Evolutionary conservation across 352 stramenopile species (phyloP).

Genomic region (Pythium pyrilobum): DNA sequence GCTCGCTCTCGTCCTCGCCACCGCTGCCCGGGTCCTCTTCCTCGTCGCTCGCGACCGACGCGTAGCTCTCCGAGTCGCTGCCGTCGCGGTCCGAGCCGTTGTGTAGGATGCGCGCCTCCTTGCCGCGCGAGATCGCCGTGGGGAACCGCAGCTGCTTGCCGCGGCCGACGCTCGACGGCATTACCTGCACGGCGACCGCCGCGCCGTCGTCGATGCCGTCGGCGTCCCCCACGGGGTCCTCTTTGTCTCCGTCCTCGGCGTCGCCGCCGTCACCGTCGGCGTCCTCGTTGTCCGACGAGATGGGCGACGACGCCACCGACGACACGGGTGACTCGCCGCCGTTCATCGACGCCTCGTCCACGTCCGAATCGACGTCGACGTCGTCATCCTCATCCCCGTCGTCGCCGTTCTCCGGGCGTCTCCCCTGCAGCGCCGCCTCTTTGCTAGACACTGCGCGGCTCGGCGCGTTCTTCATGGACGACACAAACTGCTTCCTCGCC

Average conservation of each 20-base stretch:
- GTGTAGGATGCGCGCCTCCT: slow-evolving; percentile 48
- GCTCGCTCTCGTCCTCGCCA: slow-evolving; percentile 27
- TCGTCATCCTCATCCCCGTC: slow-evolving; percentile 22
- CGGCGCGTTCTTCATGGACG: slow-evolving; percentile 83
- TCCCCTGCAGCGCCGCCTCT: slow-evolving; percentile 63
- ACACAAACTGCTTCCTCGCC: slow-evolving; percentile 83
- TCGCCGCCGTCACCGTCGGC: slow-evolving; percentile 12
- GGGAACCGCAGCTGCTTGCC: slow-evolving; percentile 81
- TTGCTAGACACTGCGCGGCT: slow-evolving; percentile 80
- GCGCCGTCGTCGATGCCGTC: slow-evolving; percentile 8
- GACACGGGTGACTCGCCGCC: slow-evolving; percentile 21
- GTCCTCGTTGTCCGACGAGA: slow-evolving; percentile 27
- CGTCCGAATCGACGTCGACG: slow-evolving; percentile 19
- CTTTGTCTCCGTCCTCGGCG: slow-evolving; percentile 3
- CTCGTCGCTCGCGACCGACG: slow-evolving; percentile 65
- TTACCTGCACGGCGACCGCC: slow-evolving; percentile 52
- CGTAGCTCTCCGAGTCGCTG: slow-evolving; percentile 70
- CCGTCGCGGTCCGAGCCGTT: slow-evolving; percentile 24
- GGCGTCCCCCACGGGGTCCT: slow-evolving; percentile 9
- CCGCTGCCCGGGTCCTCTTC: slow-evolving; percentile 28
- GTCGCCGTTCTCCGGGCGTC: slow-evolving; percentile 12
- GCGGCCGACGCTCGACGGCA: slow-evolving; percentile 60
- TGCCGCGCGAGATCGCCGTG: slow-evolving; percentile 59
- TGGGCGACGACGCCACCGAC: slow-evolving; percentile 22
- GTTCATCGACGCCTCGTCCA: slow-evolving; percentile 22